phyloP scores from a whole-genome alignment of 176 grass and related monocot genomes.

The Carex cristatella region DNA sequence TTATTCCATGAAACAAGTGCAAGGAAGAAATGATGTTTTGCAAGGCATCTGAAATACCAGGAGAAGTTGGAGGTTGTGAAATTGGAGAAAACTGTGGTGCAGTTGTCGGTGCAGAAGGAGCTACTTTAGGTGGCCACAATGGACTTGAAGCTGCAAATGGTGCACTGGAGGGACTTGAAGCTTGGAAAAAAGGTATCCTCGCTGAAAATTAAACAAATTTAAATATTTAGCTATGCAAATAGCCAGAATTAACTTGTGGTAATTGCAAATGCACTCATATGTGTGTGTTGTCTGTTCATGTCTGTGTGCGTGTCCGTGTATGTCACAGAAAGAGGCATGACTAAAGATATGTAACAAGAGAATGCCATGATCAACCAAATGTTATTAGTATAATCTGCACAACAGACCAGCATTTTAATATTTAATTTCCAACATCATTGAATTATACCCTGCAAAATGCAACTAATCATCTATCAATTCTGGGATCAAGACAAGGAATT shows the following conservation, averaged over 20 bases:
- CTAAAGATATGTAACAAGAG: neutral
- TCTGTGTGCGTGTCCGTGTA: neutral
- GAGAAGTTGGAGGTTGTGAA: constrained; percentile 31
- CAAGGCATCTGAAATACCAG: constrained; percentile 39
- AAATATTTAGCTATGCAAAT: neutral
- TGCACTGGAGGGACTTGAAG: neutral
- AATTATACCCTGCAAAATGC: neutral
- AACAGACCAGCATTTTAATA: neutral
- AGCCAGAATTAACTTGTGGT: neutral
- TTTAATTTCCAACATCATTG: neutral
- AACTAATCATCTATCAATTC: neutral
- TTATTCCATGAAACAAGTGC: constrained; percentile 7
- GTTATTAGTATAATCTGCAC: neutral
- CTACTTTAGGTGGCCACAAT: constrained; percentile 32
- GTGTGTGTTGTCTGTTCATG: neutral
- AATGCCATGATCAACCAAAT: constrained; percentile 3
- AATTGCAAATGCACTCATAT: neutral
- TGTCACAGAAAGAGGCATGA: neutral
- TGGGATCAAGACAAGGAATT: neutral
- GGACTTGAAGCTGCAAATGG: constrained; percentile 35
- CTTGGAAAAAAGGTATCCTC: constrained; percentile 16
- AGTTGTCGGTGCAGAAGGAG: constrained; percentile 23
- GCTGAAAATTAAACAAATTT: constrained; percentile 11
- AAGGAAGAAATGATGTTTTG: constrained; percentile 5
- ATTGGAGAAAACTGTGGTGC: constrained; percentile 45